Evolutionary conservation across 495 filamentous ascomycete species (phyloP), one percentile per base, ranked within the genome.

Genomic region (Hypoxylon crocopeplum): DNA sequence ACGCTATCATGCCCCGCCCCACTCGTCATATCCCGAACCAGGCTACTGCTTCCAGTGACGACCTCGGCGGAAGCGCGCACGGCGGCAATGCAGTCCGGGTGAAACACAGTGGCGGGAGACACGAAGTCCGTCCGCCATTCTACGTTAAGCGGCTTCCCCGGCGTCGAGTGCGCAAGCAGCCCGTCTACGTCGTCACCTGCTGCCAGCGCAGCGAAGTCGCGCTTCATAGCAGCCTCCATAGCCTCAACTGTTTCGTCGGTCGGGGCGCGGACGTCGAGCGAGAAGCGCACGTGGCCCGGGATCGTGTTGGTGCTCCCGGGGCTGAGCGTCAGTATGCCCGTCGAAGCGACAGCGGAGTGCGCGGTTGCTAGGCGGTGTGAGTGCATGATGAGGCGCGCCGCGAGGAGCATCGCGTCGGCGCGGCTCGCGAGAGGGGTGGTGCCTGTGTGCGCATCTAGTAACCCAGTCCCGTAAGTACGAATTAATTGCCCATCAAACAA

Each of bases 391-490:
- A 92, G 82, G 27, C 83, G 84, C 0, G 86, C 78, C 0, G 66
- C 66, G 15, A 69, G 62, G 2, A 69, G 66, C 47, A 92, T 75
- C 1, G 88, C 86, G 63, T 92, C 88, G 2, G 79, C 77, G 4
- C 85, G 74, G 42, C 88, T 7, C 83, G 41, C n/a, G 39, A 91
- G 85, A 15, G 85, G 83, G 1, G 89, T 93, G 0, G 89, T 91
- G 1, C 90, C 90, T 0, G 89, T 91, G 64, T 92, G 90, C 15
- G 82, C 84, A n/a, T 64, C 61, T 64, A 21, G 15, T 24, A 29
- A 8, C 29, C 34, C 32, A 37, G 20, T 45, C 4, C 12, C 20
- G 32, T 64, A 12, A 64, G 60, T 20, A 33, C n/a, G n/a, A n/a
- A n/a, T n/a, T n/a, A n/a, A n/a, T n/a, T n/a, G n/a, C n/a, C n/a